These are phyloP conservation scores for Epichloe scottii DNA, from an alignment of 2,329 filamentous ascomycete genomes.

Conservation along the genomic window DNA sequence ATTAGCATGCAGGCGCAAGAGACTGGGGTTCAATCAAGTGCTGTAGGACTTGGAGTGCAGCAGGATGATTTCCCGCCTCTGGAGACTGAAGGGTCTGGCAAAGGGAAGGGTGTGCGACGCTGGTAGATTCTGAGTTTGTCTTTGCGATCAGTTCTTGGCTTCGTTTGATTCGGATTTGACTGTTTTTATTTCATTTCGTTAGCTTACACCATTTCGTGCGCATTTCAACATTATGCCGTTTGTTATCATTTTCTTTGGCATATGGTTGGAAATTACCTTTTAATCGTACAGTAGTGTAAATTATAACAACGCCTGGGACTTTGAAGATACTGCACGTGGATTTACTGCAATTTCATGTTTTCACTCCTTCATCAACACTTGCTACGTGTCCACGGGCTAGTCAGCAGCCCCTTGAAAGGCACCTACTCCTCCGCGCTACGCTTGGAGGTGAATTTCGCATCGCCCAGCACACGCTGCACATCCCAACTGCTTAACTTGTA, in stretches of 20 bases:
- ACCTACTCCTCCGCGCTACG: too few species aligned
- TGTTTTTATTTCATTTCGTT: not conserved
- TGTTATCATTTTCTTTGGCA: not conserved
- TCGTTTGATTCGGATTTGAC: not conserved
- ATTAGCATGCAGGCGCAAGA: slow-evolving; percentile 47
- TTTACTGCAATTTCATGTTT: too few species aligned
- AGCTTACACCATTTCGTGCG: not conserved
- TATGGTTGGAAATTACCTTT: too few species aligned
- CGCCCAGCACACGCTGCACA: too few species aligned
- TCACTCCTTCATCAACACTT: too few species aligned
- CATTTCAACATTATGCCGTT: slow-evolving; percentile 2
- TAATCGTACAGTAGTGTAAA: too few species aligned
- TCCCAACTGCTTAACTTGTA: too few species aligned
- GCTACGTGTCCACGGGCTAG: too few species aligned
- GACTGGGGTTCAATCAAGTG: slow-evolving; percentile 4
- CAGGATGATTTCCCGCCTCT: slow-evolving; percentile 29
- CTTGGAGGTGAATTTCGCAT: too few species aligned
- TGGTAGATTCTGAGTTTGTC: slow-evolving; percentile 3
- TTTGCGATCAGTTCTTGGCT: not conserved
- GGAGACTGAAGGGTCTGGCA: slow-evolving; percentile 28
- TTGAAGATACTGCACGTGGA: too few species aligned
- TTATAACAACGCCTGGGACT: too few species aligned
- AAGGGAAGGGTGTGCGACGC: slow-evolving; percentile 26
- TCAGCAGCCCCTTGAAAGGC: too few species aligned
- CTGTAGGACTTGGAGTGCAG: slow-evolving; percentile 6